phyloP scores from a whole-genome alignment of 2,329 filamentous ascomycete species.

The Bipolaris zeicola region DNA sequence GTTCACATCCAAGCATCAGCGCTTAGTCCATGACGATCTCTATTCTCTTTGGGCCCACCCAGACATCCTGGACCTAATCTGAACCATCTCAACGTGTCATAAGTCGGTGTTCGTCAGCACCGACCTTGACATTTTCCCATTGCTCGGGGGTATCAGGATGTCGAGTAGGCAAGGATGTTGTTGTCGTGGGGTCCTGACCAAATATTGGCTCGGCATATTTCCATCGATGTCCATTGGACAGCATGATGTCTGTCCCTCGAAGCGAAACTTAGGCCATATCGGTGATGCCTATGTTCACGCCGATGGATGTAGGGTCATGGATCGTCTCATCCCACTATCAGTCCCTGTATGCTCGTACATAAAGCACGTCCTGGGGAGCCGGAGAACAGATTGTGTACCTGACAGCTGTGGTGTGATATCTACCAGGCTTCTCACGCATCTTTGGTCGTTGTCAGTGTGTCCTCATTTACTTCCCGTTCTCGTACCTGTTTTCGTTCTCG shows the following conservation, averaged over 20 bases:
- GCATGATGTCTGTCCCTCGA: conserved; percentile 6
- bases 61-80: conserved; percentile 16
- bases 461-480: conserved; percentile 1
- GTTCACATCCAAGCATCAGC: background rate
- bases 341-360: conserved; percentile 13
- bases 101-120: conserved; percentile 28
- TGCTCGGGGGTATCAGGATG: conserved; percentile 13
- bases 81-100: conserved; percentile 24
- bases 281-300: conserved; percentile 9
- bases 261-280: conserved; percentile 7
- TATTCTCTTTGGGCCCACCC: conserved; percentile 15
- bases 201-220: conserved; percentile 8
- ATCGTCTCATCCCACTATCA: conserved; percentile 10
- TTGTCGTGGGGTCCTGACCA: conserved; percentile 6
- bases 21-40: conserved; percentile 21
- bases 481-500: background rate
- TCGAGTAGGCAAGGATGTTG: conserved; percentile 10
- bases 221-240: conserved; percentile 12
- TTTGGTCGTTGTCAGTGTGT: conserved; percentile 6
- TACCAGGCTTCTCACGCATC: conserved; percentile 16
- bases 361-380: conserved; percentile 29
- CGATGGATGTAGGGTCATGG: conserved; percentile 8
- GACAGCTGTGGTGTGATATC: conserved; percentile 20
- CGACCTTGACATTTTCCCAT: conserved; percentile 18
- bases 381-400: conserved; percentile 18